Evolutionary conservation across 139 green algal genomes (phyloP).

Genomic region (Chlorella sorokiniana): DNA sequence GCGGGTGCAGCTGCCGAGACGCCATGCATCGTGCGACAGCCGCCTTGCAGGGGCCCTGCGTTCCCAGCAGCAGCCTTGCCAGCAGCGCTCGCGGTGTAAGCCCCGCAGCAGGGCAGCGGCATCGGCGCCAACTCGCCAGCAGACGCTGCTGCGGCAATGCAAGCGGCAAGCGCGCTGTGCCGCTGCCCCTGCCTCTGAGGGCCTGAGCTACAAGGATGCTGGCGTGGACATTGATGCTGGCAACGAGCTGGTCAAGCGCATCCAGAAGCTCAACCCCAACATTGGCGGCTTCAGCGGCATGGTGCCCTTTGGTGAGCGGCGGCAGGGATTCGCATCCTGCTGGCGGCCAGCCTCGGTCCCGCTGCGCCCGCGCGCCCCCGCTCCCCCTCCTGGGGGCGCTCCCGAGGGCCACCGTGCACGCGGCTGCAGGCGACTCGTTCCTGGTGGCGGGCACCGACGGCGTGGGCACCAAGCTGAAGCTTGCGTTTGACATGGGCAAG

Average conservation of each 20-base stretch:
- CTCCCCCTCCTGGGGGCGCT: too few species aligned
- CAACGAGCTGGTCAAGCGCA: conserved; percentile 93
- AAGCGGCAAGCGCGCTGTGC: background rate
- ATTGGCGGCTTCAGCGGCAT: conserved; percentile 97
- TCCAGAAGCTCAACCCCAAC: conserved; percentile 89
- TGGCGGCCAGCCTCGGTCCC: background rate
- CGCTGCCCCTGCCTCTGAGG: background rate
- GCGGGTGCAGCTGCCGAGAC: too few species aligned
- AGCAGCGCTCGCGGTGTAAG: too few species aligned
- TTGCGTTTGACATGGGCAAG: conserved; percentile 95
- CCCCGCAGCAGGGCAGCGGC: conserved; percentile 4
- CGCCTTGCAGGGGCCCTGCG: background rate
- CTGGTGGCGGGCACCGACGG: conserved; percentile 97
- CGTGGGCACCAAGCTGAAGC: conserved; percentile 98
- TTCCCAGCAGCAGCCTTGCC: background rate
- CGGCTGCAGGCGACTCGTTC: conserved; percentile 85
- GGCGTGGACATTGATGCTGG: conserved; percentile 98
- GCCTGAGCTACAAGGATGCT: conserved; percentile 86
- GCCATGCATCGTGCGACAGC: background rate
- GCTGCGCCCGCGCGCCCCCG: background rate
- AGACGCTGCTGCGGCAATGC: background rate
- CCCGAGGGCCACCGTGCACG: background rate
- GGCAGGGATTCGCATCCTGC: background rate
- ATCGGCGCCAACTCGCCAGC: background rate
- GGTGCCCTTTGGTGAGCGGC: conserved; percentile 87